Conservation (phyloP, 257 asterid genomes). For the Fraxinus pennsylvanica region DNA sequence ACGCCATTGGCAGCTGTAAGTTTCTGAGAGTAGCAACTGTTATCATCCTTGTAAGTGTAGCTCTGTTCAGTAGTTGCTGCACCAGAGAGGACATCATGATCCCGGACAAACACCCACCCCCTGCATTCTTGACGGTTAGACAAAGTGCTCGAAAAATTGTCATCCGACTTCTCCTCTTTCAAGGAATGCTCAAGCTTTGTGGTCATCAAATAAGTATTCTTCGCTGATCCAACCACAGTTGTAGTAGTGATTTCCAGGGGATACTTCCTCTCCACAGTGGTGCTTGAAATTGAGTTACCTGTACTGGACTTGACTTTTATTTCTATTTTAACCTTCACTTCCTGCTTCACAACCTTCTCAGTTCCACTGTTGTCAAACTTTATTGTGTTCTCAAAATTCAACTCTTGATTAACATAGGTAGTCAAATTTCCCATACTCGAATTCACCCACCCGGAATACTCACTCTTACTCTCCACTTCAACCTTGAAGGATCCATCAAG, state of each 20-base stretch:
- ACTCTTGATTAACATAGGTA: constrained; percentile 27
- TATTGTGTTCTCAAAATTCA: constrained; percentile 55
- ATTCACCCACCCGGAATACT: constrained; percentile 77
- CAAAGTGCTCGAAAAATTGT: constrained; percentile 30
- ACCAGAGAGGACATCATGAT: constrained; percentile 62
- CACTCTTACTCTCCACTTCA: constrained; percentile 48
- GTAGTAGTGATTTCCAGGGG: constrained; percentile 47
- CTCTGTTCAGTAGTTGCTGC: constrained; percentile 49
- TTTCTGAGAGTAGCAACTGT: constrained; percentile 45
- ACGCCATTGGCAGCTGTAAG: constrained; percentile 48
- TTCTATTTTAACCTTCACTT: constrained; percentile 41
- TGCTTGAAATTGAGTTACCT: constrained; percentile 27
- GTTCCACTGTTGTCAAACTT: constrained; percentile 47
- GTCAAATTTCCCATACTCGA: constrained; percentile 74
- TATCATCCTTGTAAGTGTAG: constrained; percentile 36
- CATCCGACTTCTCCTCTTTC: constrained; percentile 37
- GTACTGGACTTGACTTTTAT: constrained; percentile 29
- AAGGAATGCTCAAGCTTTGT: constrained; percentile 47
- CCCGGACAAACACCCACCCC: constrained; percentile 73
- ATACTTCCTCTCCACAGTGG: constrained; percentile 34
- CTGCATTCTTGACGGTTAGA: constrained; percentile 43
- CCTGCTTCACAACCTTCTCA: constrained; percentile 49
- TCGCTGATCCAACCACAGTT: constrained; percentile 35
- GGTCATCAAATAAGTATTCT: constrained; percentile 35
- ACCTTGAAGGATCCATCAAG: constrained; percentile 60